Percentiles rank a stretch among this genome's conserved stretches.
phyloP scores from a whole-genome alignment of 495 filamentous ascomycete species.

The Xylaria venustula region DNA sequence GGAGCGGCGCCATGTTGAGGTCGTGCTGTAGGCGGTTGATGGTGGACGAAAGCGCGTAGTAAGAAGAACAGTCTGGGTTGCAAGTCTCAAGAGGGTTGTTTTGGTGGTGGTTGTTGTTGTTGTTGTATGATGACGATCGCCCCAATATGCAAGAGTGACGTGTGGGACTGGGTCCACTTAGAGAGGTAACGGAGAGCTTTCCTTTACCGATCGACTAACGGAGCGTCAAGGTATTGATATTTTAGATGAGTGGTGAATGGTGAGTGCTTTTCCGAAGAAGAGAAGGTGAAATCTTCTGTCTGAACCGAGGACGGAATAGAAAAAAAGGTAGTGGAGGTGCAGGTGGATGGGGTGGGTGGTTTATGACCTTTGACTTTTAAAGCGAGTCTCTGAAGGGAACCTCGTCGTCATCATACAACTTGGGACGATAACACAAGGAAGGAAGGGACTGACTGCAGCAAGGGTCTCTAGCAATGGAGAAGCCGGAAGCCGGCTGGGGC shows the following conservation, averaged over 20 bases:
- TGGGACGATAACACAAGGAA: no score
- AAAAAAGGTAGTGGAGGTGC: slow-evolving; percentile 3
- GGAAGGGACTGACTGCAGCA: neutral
- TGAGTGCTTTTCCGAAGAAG: neutral
- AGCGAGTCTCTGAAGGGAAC: neutral
- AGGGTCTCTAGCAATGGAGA: neutral
- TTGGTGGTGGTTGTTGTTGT: neutral
- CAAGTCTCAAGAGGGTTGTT: neutral
- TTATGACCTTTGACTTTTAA: neutral
- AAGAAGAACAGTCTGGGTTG: neutral
- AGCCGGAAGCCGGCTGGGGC: slow-evolving; percentile 1
- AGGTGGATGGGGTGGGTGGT: neutral
- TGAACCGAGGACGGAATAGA: neutral
- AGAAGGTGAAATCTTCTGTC: neutral
- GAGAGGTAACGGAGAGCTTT: neutral
- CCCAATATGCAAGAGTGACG: slow-evolving; percentile 2
- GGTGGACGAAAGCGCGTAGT: neutral
- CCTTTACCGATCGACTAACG: neutral
- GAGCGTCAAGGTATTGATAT: neutral
- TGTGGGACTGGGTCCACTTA: neutral
- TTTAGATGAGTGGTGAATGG: neutral
- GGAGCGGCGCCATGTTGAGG: slow-evolving; percentile 24
- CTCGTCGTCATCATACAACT: slow-evolving; percentile 4
- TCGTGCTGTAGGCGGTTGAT: neutral
- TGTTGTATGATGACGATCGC: slow-evolving; percentile 5